Percentiles rank a stretch among this genome's conserved stretches.
These are phyloP conservation scores for Trichosporon sp. DNA, from an alignment of 1,284 basidiomycete species.

Conservation along the genomic window DNA sequence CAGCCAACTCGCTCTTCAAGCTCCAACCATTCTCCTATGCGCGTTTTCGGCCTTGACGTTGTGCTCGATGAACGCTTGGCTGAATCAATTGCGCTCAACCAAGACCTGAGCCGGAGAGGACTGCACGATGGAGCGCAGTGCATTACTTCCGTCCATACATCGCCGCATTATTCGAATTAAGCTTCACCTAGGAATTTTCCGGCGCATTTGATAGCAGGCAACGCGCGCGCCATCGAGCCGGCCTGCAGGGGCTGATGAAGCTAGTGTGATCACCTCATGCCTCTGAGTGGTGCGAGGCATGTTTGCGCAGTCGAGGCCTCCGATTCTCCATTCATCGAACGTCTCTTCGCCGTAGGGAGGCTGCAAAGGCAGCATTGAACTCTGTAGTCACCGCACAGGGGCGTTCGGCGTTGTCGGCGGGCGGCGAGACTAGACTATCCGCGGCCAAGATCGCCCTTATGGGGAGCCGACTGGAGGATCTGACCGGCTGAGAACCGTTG, in stretches of 20 bases:
- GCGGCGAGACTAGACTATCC: background rate
- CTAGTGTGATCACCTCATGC: background rate
- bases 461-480: background rate
- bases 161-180: background rate
- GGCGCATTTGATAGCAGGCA: background rate
- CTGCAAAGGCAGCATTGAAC: background rate
- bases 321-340: background rate
- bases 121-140: background rate
- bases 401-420: background rate
- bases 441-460: too few species aligned
- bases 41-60: background rate
- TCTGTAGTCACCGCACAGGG: background rate
- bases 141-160: background rate
- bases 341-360: background rate
- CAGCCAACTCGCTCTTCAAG: background rate
- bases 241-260: background rate
- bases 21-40: background rate
- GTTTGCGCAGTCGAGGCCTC: background rate
- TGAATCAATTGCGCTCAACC: background rate
- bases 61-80: background rate
- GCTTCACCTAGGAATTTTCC: background rate
- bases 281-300: constrained; percentile 2
- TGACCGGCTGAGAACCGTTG: background rate
- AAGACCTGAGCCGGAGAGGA: background rate
- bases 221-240: background rate